Conservation (phyloP, 345 rosid genomes). For the Adansonia digitata region DNA sequence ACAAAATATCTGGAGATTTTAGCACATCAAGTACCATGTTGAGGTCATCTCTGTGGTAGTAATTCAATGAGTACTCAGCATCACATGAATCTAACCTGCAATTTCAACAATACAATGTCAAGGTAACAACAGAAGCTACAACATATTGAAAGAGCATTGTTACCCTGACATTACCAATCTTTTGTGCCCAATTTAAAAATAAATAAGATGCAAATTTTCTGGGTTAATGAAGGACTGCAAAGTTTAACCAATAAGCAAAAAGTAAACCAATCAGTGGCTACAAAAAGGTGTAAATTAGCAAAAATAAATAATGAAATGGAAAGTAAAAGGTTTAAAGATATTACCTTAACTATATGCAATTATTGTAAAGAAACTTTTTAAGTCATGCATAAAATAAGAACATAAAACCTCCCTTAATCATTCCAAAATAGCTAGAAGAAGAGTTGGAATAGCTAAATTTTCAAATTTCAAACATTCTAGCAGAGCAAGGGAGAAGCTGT, state of each 20-base stretch:
- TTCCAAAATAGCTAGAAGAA: neutral
- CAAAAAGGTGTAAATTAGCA: too few species aligned
- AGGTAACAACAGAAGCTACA: neutral
- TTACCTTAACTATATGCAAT: neutral
- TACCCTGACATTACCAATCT: neutral
- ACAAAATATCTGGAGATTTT: conserved; percentile 46
- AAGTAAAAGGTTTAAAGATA: neutral
- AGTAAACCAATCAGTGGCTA: neutral
- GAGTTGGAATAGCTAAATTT: neutral
- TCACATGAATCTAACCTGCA: conserved; percentile 75
- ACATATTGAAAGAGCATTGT: neutral
- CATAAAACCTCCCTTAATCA: neutral
- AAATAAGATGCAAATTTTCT: neutral
- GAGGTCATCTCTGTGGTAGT: conserved; percentile 63
- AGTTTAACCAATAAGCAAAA: neutral
- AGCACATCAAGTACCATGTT: conserved; percentile 53
- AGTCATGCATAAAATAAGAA: neutral
- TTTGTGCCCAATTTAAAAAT: neutral
- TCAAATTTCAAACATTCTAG: neutral
- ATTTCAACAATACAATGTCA: conserved; percentile 21
- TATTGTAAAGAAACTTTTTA: neutral
- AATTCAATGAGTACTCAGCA: conserved; percentile 40
- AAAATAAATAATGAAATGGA: neutral
- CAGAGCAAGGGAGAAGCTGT: neutral
- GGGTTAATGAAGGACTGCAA: too few species aligned